Evolutionary conservation across 352 stramenopile species (phyloP).

Genomic region (Blastocystis sp.): DNA sequence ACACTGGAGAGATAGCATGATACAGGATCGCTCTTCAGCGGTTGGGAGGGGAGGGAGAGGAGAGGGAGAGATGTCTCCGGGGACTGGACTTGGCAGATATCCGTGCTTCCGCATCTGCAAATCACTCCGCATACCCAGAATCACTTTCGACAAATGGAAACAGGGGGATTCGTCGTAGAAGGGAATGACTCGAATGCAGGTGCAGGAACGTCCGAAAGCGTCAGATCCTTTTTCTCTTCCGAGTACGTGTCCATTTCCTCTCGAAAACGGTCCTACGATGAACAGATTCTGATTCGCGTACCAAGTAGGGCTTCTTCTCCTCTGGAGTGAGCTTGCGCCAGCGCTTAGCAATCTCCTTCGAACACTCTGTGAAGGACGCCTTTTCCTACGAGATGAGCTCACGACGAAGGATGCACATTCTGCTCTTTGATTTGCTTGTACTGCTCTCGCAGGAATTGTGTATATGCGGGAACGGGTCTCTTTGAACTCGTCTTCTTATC

Average conservation of each 20-base stretch:
- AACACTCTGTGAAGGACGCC: slow-evolving; percentile 59
- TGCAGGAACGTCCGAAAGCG: neutral
- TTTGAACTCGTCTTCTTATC: neutral
- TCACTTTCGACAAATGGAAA: neutral
- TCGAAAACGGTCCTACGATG: slow-evolving; percentile 60
- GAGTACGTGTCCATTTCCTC: slow-evolving; percentile 51
- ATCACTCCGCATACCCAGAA: neutral
- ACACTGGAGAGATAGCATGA: neutral
- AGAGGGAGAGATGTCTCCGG: neutral
- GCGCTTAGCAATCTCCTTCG: slow-evolving; percentile 28
- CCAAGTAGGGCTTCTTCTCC: slow-evolving; percentile 54
- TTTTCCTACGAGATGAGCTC: neutral
- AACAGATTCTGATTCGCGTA: neutral
- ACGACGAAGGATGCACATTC: neutral
- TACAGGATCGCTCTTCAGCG: neutral
- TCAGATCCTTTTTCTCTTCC: neutral
- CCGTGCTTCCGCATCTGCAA: neutral
- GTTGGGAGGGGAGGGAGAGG: neutral
- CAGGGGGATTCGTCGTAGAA: no score
- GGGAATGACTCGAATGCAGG: neutral
- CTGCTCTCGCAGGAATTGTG: slow-evolving; percentile 54
- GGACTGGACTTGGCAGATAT: neutral
- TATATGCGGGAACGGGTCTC: slow-evolving; percentile 54
- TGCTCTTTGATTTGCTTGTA: slow-evolving; percentile 1
- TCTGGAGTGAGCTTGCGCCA: slow-evolving; percentile 44